Conservation (phyloP, 495 filamentous ascomycete species). For the Hypoxylon cercidicola region DNA sequence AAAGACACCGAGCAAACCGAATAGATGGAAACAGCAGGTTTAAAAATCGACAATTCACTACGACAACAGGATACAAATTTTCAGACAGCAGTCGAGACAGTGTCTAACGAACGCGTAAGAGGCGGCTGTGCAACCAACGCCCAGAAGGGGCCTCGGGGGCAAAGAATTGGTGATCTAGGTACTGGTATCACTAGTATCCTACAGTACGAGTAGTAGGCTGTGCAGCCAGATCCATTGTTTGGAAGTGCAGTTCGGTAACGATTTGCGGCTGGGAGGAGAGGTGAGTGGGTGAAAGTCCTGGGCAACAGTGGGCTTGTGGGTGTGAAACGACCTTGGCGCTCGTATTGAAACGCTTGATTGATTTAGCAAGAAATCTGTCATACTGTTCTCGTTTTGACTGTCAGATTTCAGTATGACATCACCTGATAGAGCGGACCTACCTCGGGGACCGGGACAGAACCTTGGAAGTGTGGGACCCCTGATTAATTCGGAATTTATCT, state of each 20-base stretch:
- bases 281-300: slow-evolving; percentile 21
- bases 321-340: slow-evolving; percentile 33
- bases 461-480: no score
- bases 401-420: slow-evolving; percentile 25
- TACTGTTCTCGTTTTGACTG: no score
- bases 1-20: slow-evolving; percentile 6
- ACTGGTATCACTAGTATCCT: no score
- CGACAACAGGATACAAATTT: not conserved
- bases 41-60: slow-evolving; percentile 7
- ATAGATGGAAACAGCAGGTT: slow-evolving; percentile 1
- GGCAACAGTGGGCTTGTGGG: not conserved
- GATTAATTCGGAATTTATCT: no score
- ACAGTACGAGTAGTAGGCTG: slow-evolving; percentile 24
- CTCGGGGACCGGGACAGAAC: no score
- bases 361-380: slow-evolving; percentile 15
- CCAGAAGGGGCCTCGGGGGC: no score
- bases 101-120: slow-evolving; percentile 1
- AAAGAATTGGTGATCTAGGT: no score
- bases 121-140: slow-evolving; percentile 24
- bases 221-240: slow-evolving; percentile 28
- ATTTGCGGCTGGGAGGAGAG: slow-evolving; percentile 22
- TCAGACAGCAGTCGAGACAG: not conserved
- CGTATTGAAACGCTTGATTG: slow-evolving; percentile 40
- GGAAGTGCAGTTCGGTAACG: slow-evolving; percentile 19
- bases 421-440: slow-evolving; percentile 2